Conservation (phyloP, 2,329 filamentous ascomycete genomes). For the Thielaviopsis punctulata region DNA sequence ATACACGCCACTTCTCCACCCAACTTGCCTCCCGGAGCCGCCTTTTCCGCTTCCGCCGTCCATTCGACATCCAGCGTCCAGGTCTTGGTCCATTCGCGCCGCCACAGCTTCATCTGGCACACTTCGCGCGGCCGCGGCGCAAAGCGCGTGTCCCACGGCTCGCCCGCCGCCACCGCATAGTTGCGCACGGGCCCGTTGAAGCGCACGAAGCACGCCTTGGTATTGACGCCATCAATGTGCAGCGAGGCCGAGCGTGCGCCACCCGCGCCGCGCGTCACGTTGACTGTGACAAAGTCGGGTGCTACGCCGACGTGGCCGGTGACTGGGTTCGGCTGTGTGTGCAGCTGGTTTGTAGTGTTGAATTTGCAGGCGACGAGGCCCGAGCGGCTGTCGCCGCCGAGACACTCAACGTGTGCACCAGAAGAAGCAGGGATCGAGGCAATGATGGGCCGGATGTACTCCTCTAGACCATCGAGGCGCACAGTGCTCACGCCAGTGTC, state of each 20-base stretch:
- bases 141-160: conserved; percentile 45
- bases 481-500: conserved; percentile 54
- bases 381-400: conserved; percentile 23
- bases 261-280: conserved; percentile 27
- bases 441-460: conserved; percentile 51
- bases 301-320: conserved; percentile 27
- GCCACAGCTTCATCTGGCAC: conserved; percentile 60
- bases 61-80: conserved; percentile 65
- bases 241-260: conserved; percentile 37
- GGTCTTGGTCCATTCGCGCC: conserved; percentile 55
- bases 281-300: conserved; percentile 35
- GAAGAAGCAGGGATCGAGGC: conserved; percentile 51
- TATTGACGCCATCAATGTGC: conserved; percentile 53
- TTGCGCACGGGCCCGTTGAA: conserved; percentile 51
- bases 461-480: conserved; percentile 48
- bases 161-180: conserved; percentile 45
- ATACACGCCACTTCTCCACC: conserved; percentile 57
- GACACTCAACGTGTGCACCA: conserved; percentile 41
- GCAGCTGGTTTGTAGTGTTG: conserved; percentile 26
- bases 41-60: conserved; percentile 22
- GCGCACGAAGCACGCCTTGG: conserved; percentile 57
- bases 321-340: conserved; percentile 18
- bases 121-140: conserved; percentile 45
- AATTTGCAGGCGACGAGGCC: conserved; percentile 54
- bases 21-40: conserved; percentile 19